These are phyloP conservation scores for Dioscorea cayenensis DNA, from an alignment of 116 monocot genomes.

Conservation along the genomic window DNA sequence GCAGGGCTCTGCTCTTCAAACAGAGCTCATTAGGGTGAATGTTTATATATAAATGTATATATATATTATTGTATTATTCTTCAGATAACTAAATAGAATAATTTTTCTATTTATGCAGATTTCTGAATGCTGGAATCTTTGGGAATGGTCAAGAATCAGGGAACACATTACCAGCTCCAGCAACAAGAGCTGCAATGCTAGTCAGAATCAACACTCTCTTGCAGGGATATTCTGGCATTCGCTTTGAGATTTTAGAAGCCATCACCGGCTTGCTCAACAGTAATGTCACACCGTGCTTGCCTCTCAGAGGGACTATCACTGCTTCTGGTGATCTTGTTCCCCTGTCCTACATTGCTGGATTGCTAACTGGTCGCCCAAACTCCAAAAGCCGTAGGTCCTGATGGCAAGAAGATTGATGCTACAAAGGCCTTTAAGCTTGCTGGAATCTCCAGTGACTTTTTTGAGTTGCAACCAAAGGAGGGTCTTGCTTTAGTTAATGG, in stretches of 20 bases:
- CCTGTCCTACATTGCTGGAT: not conserved
- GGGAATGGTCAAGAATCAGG: constrained; percentile 9
- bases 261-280: not conserved
- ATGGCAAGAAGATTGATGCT: constrained; percentile 10
- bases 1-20: constrained; percentile 43
- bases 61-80: not conserved
- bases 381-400: not conserved
- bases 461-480: constrained; percentile 21
- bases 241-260: constrained; percentile 11
- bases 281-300: not conserved
- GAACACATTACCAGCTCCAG: constrained; percentile 4
- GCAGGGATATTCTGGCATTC: constrained; percentile 16
- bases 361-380: constrained; percentile 6
- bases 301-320: constrained; percentile 5
- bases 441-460: constrained; percentile 7
- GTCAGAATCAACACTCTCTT: constrained; percentile 6
- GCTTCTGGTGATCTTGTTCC: constrained; percentile 8
- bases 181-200: constrained; percentile 5
- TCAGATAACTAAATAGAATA: not conserved
- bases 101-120: not conserved
- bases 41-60: not conserved
- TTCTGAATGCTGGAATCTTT: constrained; percentile 19
- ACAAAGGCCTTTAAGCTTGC: constrained; percentile 9
- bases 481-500: constrained; percentile 15
- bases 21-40: constrained; percentile 45